Evolutionary conservation across 306 rosid species (phyloP), one percentile per base, ranked within the genome.

Genomic region (Cucumis melo): DNA sequence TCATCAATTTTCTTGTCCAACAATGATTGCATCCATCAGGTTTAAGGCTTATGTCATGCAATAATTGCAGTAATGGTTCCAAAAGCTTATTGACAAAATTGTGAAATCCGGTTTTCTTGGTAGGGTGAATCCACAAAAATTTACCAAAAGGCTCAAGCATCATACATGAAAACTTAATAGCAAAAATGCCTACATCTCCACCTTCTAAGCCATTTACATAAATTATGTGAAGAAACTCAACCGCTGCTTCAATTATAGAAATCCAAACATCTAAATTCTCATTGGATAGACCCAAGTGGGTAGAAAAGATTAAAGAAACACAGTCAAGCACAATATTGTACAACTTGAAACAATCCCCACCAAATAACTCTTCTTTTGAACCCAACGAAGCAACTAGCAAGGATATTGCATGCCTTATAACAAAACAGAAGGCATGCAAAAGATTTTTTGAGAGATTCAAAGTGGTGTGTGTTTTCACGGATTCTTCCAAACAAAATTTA

Each of bases 91-190:
- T 84, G 63, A 92, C 81, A 74, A 91, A 91, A 80, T 83, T 84
- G 41, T 59, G 89, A 87, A 94, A 94, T 76, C 93, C 88, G 17
- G 81, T 81, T 82, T 94, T 87, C 82, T 84, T 85, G 74, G 87
- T 83, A 32, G 87, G 90, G 77, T 89, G 96, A 53, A 78, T 83
- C 80, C 85, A 82, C 66, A 91, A 82, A 85, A 93, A 91, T 79
- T 80, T 91, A 82, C 96, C 80, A 87, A 94, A 94, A 14, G 95
- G 95, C 78, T 88, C 91, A 80, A 90, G 91, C 82, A 91, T 84
- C 77, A 75, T 83, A 81, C 91, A 87, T 54, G 87, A 83, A 73
- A 87, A 82, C 39, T 73, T 84, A 24, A 83, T 78, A 24, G 88
- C 84, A 85, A 86, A 87, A 82, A 67, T 81, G 74, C 85, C 86